Evolutionary conservation across 257 asterid species (phyloP).

Genomic region (Solanum paucissectum): DNA sequence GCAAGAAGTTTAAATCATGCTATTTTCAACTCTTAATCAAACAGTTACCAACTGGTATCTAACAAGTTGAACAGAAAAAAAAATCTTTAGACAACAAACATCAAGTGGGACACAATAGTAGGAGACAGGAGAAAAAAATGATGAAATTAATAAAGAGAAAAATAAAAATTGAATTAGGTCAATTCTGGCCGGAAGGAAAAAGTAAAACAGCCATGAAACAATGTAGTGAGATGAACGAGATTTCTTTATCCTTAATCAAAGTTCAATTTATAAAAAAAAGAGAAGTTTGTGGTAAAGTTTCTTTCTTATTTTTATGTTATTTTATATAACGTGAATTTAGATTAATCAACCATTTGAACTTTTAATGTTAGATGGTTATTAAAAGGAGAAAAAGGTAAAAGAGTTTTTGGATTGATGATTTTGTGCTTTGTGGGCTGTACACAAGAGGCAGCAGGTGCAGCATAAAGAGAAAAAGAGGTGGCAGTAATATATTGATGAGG

Average conservation of each 20-base stretch:
- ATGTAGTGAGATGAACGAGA: neutral
- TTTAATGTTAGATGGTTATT: neutral
- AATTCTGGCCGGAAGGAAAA: neutral
- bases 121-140: neutral
- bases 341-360: neutral
- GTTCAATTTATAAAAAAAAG: neutral
- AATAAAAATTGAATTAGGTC: neutral
- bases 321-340: neutral
- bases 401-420: neutral
- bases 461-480: neutral
- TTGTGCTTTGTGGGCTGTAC: neutral
- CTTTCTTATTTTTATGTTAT: neutral
- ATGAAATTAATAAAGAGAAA: neutral
- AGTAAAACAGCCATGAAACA: neutral
- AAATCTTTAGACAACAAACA: neutral
- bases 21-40: neutral
- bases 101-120: neutral
- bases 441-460: neutral
- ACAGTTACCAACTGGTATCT: neutral
- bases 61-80: neutral
- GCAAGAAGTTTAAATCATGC: neutral
- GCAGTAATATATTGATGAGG: constrained; percentile 20
- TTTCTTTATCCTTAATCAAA: neutral
- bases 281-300: neutral
- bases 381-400: neutral